Percentiles rank a stretch among this genome's conserved stretches.
Evolutionary conservation across 2,329 filamentous ascomycete species (phyloP).

Genomic region (Pseudopyrenochaeta lycopersici): DNA sequence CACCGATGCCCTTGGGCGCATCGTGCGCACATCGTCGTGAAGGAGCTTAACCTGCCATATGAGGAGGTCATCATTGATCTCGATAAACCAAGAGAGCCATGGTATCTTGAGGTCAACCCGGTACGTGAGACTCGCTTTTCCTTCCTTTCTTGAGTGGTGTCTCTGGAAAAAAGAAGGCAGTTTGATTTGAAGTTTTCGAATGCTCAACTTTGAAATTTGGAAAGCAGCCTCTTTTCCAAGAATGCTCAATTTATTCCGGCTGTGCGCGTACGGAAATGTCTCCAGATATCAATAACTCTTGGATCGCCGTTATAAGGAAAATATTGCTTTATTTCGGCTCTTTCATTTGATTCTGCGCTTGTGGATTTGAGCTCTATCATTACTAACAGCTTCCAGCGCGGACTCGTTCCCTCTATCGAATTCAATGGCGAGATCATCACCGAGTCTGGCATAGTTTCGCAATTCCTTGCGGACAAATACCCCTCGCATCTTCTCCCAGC

Average conservation of each 20-base stretch:
- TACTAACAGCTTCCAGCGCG: slow-evolving; percentile 57
- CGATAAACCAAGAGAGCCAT: slow-evolving; percentile 70
- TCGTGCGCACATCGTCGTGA: slow-evolving; percentile 75
- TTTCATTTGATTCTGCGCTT: too few species aligned
- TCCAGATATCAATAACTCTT: too few species aligned
- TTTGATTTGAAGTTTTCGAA: too few species aligned
- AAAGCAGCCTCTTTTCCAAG: too few species aligned
- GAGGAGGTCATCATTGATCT: slow-evolving; percentile 80
- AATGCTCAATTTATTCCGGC: too few species aligned
- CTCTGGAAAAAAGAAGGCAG: too few species aligned
- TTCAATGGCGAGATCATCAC: slow-evolving; percentile 72
- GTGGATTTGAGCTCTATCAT: background rate
- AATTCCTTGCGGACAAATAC: slow-evolving; percentile 75
- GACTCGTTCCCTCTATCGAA: slow-evolving; percentile 75
- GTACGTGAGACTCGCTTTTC: slow-evolving; percentile 41
- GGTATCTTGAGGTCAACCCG: slow-evolving; percentile 81
- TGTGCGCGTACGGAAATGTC: too few species aligned
- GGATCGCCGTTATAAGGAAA: too few species aligned
- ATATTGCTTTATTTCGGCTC: background rate
- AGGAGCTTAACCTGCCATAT: slow-evolving; percentile 71
- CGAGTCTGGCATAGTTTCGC: slow-evolving; percentile 77
- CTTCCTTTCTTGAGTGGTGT: too few species aligned
- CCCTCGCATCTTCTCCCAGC: slow-evolving; percentile 73
- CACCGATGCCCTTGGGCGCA: slow-evolving; percentile 77
- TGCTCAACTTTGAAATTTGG: too few species aligned